Base-by-base conservation (phyloP, 2,329 filamentous ascomycete genomes). In the Verticillium albo-atrum region DNA sequence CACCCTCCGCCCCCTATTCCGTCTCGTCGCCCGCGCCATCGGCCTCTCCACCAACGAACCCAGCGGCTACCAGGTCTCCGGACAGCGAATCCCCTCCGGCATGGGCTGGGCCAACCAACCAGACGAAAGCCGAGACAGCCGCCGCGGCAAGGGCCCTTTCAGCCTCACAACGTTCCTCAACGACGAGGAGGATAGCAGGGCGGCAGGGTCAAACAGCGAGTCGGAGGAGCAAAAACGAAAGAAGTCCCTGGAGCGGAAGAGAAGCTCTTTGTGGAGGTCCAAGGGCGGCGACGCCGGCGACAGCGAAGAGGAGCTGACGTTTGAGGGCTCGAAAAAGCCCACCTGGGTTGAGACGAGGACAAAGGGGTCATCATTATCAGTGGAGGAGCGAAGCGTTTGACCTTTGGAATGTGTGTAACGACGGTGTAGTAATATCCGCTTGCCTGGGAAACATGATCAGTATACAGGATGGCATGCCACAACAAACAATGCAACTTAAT, bases 1-100 rank as follows among this genome's bases (percentile, higher is more conserved):
- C 6, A 81, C 79, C 0, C 70, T 82, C 6, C 75, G 78, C 0
- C 80, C 80, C 0, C 70, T 83, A 1, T 59, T 75, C 61, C 73
- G 73, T 58, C 32, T 65, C 27, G 52, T 77, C 50, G 68, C 66
- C 56, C 68, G 66, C 55, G 71, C 66, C 58, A 61, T 79, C 52
- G 70, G 70, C 56, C 58, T 72, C 25, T 56, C 54, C 6, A 23
- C 34, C 23, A 27, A 26, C 54, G 35, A 37, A 14, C n/a, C 54
- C 6, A 28, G 15, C 25, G 23, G 34, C 15, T 30, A 35, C 53
- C 50, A 25, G 34, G 25, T 10, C 10, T 27, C 20, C 2, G n/a
- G 54, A 25, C 25, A 56, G 42, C 27, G 57, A 35, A 57, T 54
- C 28, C 52, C 54, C 25, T 37, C 54, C 14, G 17, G 34, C 54